phyloP scores from a whole-genome alignment of 768 basidiomycete genomes.

The Boletus rufocinnamomeus region DNA sequence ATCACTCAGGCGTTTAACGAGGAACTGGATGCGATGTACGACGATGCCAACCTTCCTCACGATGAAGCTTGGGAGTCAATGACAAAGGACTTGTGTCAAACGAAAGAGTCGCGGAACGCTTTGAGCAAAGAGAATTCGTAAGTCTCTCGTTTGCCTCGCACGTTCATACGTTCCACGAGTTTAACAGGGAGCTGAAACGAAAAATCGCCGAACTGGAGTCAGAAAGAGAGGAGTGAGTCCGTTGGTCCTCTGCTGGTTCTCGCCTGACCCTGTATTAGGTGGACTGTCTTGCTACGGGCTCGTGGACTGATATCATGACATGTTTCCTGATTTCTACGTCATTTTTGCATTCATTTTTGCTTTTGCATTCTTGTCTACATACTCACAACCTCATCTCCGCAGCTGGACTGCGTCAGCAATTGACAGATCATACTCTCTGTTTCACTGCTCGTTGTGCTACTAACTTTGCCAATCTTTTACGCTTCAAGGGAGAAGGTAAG shows the following conservation, averaged over 20 bases:
- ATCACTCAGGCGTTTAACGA: constrained; percentile 82
- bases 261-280: constrained; percentile 44
- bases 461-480: constrained; percentile 19
- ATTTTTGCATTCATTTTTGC: constrained; percentile 23
- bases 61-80: constrained; percentile 84
- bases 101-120: constrained; percentile 77
- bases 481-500: constrained; percentile 26
- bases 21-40: constrained; percentile 89
- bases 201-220: constrained; percentile 69
- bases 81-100: constrained; percentile 66
- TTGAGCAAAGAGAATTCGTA: constrained; percentile 80
- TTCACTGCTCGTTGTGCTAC: constrained; percentile 12
- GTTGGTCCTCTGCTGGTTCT: background rate
- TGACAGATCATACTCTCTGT: constrained; percentile 16
- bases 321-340: constrained; percentile 23
- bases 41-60: constrained; percentile 77
- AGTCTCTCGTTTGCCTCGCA: constrained; percentile 31
- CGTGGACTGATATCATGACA: constrained; percentile 45
- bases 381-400: constrained; percentile 20
- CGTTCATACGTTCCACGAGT: constrained; percentile 6
- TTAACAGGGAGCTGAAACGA: constrained; percentile 63
- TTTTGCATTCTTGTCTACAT: constrained; percentile 25
- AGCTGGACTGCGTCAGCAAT: constrained; percentile 23
- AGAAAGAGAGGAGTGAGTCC: constrained; percentile 77
- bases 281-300: constrained; percentile 59